Base-by-base conservation (phyloP, 2,329 filamentous ascomycete genomes). In the Fusarium penzigii region DNA sequence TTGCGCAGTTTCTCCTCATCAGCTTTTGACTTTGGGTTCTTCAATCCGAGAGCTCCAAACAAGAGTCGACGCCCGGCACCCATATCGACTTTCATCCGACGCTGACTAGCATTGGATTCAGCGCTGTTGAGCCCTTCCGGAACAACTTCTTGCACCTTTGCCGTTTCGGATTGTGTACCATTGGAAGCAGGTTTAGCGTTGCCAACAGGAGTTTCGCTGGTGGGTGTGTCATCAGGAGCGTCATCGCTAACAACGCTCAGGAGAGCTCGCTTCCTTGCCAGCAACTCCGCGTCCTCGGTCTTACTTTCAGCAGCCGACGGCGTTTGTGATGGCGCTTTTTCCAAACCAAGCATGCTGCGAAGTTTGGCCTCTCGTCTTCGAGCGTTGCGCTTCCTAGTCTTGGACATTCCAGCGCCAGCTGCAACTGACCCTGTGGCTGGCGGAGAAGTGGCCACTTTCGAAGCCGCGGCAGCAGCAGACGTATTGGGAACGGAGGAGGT, bases 1-100 rank as follows among this genome's bases (percentile, higher is more conserved):
- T 78, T 74, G 25, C 83, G 82, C 6, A 88, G 70, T 38, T 80
- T 79, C 14, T 86, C 82, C 65, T 87, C 87, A 16, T 91, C 88
- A 29, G 81, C 79, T 59, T 87, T 86, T 1, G 78, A 84, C 63
- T 86, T 88, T 1, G 89, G 88, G 5, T 79, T 80, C 49, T 83
- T 83, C 10, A 91, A 70, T 4, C 89, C 90, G 4, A 93, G 75
- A 7, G 88, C 86, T 9, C 86, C 85, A 62, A 92, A 90, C 0
- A 93, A 69, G 51, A 92, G 75, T 58, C 89, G 81, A 48, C 83
- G 80, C 3, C 85, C 83, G 46, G 86, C 85, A 14, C 78, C 81
- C 29, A 90, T 55, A 50, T 82, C 71, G 9, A 74, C 54, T 29
- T 64, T 65, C 16, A 53, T 16, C 47, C 67, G 49, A 29, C 58